phyloP scores from a whole-genome alignment of 306 rosid species.

The Pueraria montana region DNA sequence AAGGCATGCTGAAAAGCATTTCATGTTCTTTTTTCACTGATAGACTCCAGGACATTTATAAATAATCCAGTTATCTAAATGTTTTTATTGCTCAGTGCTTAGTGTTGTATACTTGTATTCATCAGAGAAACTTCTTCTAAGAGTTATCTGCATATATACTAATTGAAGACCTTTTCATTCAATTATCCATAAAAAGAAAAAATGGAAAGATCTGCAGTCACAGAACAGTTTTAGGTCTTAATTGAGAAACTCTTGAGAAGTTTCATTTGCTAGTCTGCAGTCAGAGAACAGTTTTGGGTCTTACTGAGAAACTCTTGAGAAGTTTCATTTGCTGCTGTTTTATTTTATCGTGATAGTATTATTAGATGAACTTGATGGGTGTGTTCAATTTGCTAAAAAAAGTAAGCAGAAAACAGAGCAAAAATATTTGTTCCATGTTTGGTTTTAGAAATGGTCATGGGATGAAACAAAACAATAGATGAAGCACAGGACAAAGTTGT shows the following conservation, averaged over 20 bases:
- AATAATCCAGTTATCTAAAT: conserved; percentile 9
- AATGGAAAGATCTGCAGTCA: neutral
- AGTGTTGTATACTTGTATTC: conserved; percentile 28
- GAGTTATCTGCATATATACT: conserved; percentile 27
- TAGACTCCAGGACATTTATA: conserved; percentile 1
- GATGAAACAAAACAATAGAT: neutral
- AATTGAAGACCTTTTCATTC: neutral
- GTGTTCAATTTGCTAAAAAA: conserved; percentile 5
- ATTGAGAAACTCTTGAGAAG: neutral
- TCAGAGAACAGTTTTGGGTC: neutral
- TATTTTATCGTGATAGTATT: conserved; percentile 2
- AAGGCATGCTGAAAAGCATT: conserved; percentile 25
- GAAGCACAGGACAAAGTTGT: neutral
- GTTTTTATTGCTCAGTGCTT: neutral
- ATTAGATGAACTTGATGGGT: conserved; percentile 6
- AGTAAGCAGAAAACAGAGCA: neutral
- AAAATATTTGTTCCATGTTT: neutral
- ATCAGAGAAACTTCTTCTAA: neutral
- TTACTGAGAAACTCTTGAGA: conserved; percentile 7
- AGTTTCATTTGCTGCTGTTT: conserved; percentile 2
- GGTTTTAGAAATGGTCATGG: neutral
- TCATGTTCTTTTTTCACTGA: conserved; percentile 8
- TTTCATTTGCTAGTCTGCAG: neutral
- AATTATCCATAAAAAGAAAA: neutral
- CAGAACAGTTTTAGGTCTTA: neutral